phyloP scores from a whole-genome alignment of 768 basidiomycete species.

The Heimioporus sp. region DNA sequence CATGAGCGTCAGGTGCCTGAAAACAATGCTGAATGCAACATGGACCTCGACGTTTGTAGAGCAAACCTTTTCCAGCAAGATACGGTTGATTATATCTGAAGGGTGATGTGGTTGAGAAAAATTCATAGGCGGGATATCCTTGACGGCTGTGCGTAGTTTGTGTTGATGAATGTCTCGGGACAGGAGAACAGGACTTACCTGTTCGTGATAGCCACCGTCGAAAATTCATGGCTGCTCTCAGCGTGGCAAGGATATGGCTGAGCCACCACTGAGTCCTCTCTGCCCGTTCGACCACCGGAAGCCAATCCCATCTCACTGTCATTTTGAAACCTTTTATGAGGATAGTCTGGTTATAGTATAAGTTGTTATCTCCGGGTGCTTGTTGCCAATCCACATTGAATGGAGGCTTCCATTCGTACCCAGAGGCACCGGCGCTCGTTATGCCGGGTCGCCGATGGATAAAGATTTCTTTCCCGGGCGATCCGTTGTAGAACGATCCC shows the following conservation, averaged over 20 bases:
- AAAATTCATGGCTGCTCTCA: no score
- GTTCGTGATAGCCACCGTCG: no score
- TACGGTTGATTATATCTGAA: slow-evolving; percentile 6
- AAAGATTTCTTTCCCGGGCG: background rate
- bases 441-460: no score
- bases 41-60: background rate
- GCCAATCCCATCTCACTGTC: background rate
- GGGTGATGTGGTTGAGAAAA: slow-evolving; percentile 6
- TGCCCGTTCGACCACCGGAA: background rate
- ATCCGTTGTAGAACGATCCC: background rate
- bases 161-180: no score
- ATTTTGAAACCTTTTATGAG: slow-evolving; percentile 7
- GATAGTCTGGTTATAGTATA: no score
- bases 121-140: background rate
- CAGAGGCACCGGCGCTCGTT: no score
- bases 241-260: no score
- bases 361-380: no score
- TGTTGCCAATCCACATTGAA: no score
- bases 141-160: background rate
- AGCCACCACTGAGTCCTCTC: no score
- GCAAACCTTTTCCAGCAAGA: slow-evolving; percentile 7
- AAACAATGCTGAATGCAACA: background rate
- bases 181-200: no score
- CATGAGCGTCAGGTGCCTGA: background rate
- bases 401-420: no score